Evolutionary conservation across 2,329 filamentous ascomycete genomes (phyloP).

Genomic region (Curvularia sp.): DNA sequence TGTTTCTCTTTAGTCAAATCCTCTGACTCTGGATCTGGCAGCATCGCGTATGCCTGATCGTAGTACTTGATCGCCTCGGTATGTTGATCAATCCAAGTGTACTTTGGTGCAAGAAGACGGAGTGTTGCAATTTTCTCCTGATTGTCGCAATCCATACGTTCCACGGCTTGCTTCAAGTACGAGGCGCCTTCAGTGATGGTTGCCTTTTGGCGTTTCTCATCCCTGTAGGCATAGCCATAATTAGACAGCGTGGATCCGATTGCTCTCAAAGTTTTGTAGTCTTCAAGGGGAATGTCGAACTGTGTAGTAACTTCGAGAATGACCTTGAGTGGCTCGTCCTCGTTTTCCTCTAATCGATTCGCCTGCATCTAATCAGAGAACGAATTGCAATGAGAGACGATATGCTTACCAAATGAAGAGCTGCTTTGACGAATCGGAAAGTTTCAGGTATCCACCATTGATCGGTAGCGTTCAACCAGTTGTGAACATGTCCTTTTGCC

Average conservation of each 20-base stretch:
- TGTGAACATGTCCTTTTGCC: conserved; percentile 2
- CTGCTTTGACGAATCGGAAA: background rate
- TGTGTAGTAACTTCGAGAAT: background rate
- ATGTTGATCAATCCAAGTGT: background rate
- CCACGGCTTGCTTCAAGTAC: background rate
- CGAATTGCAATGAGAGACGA: no score
- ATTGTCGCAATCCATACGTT: background rate
- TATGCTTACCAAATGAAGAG: background rate
- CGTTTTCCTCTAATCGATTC: background rate
- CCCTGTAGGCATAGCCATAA: background rate
- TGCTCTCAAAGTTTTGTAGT: conserved; percentile 3
- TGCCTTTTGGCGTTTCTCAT: background rate
- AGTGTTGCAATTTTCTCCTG: background rate
- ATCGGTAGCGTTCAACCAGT: background rate
- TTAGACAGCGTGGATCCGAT: background rate
- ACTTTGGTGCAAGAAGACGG: background rate
- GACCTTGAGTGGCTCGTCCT: background rate
- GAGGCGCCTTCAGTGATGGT: background rate
- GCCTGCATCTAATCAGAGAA: background rate
- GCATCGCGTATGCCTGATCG: conserved; percentile 1
- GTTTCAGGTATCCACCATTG: background rate
- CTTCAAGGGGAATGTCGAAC: background rate
- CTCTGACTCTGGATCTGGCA: background rate
- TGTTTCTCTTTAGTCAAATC: background rate
- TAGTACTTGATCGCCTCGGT: background rate